These are phyloP conservation scores for Cystofilobasidium capitatum DNA, from an alignment of 768 basidiomycete species.

Conservation along the genomic window DNA sequence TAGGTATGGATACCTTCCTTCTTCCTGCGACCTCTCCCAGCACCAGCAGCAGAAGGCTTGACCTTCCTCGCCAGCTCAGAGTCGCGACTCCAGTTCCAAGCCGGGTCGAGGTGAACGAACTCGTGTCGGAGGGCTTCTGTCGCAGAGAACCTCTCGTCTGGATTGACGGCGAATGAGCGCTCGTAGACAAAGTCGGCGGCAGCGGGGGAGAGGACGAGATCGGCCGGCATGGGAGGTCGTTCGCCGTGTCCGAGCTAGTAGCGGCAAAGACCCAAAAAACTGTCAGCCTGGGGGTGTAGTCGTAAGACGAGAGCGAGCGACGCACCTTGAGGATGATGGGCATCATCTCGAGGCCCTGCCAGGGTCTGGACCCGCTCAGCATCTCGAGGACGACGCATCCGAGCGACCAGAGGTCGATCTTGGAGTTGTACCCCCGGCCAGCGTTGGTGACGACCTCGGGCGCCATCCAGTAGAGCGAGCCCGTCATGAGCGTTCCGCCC, in stretches of 20 bases:
- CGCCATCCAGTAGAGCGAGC: constrained; percentile 74
- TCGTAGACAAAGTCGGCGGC: constrained; percentile 72
- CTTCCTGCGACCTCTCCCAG: too few species aligned
- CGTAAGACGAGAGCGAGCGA: constrained; percentile 21
- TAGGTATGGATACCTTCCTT: too few species aligned
- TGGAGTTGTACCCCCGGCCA: constrained; percentile 80
- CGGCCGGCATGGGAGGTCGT: constrained; percentile 72
- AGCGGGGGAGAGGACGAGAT: constrained; percentile 60
- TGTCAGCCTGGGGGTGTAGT: too few species aligned
- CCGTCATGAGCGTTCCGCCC: constrained; percentile 72
- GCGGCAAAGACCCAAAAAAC: background rate
- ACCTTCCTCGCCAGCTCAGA: constrained; percentile 25
- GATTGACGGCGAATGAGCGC: constrained; percentile 80
- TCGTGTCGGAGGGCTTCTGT: constrained; percentile 63
- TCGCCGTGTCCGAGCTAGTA: constrained; percentile 64
- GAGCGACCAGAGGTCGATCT: constrained; percentile 92
- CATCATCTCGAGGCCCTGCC: constrained; percentile 80
- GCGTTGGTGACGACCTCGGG: constrained; percentile 55
- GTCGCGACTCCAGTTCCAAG: constrained; percentile 19
- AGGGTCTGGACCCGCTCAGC: constrained; percentile 94
- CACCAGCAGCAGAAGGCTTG: background rate
- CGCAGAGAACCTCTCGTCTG: constrained; percentile 70
- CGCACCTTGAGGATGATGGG: constrained; percentile 89
- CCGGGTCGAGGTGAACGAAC: constrained; percentile 16
- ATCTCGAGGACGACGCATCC: constrained; percentile 98